Base-by-base conservation (phyloP, 2,329 filamentous ascomycete genomes). In the Arthrobotrys musiformis region DNA sequence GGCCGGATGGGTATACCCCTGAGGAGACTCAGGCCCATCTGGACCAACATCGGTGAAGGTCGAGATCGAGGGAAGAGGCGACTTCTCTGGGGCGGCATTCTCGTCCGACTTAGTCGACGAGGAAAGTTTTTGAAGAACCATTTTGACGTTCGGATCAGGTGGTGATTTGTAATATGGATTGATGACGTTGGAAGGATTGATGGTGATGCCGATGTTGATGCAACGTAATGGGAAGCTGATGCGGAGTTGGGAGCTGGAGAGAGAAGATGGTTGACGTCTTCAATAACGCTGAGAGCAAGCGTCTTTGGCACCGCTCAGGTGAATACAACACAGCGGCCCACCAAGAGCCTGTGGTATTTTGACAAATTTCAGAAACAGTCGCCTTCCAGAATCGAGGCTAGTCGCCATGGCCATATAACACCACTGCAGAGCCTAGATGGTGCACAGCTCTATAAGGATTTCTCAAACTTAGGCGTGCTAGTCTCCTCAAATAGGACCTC, bases 1-100 rank as follows among this genome's bases (percentile, higher is more conserved):
- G 22, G 54, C 42, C 6, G 68, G 68, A 28, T 72, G 68, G 35
- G 68, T 72, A 15, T 37, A 72, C 7, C 68, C 68, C 48, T 64
- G 54, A 26, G 68, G 68, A 22, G 68, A 64, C 15, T 52, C n/a
- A 35, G 13, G 46, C 3, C 33, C 46, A 33, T 48, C 48, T 9
- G 13, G 13, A 30, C 62, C 48, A 58, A 11, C 15, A 11, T 62
- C 58, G 22, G 8, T 17, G 17, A 44, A 62, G 9, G 22, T 46
- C n/a, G 35, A 58, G 54, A 58, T 46, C 1, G 37, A 7, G 7
- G 19, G 2, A 11, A 8, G 13, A 42, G n/a, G 22, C 17, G 37
- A 3, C n/a, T 24, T 44, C n/a, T 19, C 22, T 9, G 68, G 68
- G 9, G 13, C 44, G 1, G 37, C 22, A 30, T 72, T 72, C 48